Evolutionary conservation across 1,139 yeast species (phyloP).

Genomic region (Nematodospora anomalae): DNA sequence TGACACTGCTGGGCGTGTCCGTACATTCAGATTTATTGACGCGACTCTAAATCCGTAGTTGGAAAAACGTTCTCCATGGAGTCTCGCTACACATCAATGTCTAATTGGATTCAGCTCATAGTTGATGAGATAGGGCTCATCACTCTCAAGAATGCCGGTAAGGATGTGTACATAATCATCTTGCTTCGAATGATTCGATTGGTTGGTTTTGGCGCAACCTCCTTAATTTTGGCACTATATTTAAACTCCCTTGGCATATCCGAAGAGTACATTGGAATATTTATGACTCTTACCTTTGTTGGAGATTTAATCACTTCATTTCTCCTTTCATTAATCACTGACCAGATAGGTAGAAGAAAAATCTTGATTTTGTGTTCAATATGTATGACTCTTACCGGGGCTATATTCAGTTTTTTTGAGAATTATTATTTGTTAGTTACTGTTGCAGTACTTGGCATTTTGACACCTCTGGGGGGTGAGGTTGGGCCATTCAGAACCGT

Average conservation of each 20-base stretch:
- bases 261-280: constrained; percentile 36
- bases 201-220: constrained; percentile 42
- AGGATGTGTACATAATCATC: constrained; percentile 33
- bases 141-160: constrained; percentile 25
- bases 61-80: too few species aligned
- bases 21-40: too few species aligned
- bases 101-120: constrained; percentile 9
- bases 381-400: constrained; percentile 32
- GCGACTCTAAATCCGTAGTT: too few species aligned
- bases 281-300: constrained; percentile 71
- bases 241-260: constrained; percentile 31
- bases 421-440: constrained; percentile 24
- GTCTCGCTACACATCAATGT: constrained; percentile 2
- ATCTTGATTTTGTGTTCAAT: constrained; percentile 29
- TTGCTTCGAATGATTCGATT: constrained; percentile 37
- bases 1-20: too few species aligned
- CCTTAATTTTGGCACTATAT: constrained; percentile 40
- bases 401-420: constrained; percentile 24
- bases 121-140: constrained; percentile 27
- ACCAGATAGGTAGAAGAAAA: constrained; percentile 45
- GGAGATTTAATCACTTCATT: constrained; percentile 81
- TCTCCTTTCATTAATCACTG: constrained; percentile 76
- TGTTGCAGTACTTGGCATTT: constrained; percentile 33
- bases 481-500: constrained; percentile 45
- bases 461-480: constrained; percentile 46